Evolutionary conservation across 495 filamentous ascomycete genomes (phyloP), one percentile per base, ranked within the genome.

Genomic region (Penicillium riverlandense): DNA sequence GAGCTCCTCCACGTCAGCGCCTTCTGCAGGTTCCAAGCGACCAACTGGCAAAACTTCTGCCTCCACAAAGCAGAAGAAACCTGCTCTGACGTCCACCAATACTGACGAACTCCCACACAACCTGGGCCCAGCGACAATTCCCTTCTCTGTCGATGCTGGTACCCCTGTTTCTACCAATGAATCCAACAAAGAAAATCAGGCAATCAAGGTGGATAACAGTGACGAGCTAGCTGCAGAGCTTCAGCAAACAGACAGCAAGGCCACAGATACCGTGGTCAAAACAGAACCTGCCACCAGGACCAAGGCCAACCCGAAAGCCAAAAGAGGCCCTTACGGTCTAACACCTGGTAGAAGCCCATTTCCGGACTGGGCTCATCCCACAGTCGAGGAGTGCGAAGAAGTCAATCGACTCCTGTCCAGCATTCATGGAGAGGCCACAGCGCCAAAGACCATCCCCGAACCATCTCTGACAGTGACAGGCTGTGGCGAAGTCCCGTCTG

Each of bases 401-500:
- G 85, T 96, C n/a, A 76, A 81, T 45, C 57, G 68, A 1, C 69
- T 95, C 1, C 71, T 98, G 0, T 72, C 79, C 1, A 66, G 69
- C 11, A 53, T 79, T 3, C 88, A 96, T 54, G 85, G 83, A 1
- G 66, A 80, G 34, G 73, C 85, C 4, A 66, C 67, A 28, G 70
- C 74, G 8, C 91, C 92, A 1, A 65, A 78, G 11, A 78, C 66
- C 1, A 81, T 92, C 11, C 88, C 88, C 0, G 64, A 74, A 7
- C 86, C 92, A 1, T 88, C 86, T n/a, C 64, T 87, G 2, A 83
- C 83, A 3, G 76, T 89, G 11, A 79, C 90, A 12, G 91, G 90
- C 2, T 98, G 92, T 52, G 92, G 92, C 11, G 90, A 98, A 61
- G 92, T 96, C 0, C 91, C 91, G 0, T 91, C 83, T 13, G 81